Evolutionary conservation across 192 early-diverging fungal genomes (phyloP).

Genomic region (Physocladia obscura): DNA sequence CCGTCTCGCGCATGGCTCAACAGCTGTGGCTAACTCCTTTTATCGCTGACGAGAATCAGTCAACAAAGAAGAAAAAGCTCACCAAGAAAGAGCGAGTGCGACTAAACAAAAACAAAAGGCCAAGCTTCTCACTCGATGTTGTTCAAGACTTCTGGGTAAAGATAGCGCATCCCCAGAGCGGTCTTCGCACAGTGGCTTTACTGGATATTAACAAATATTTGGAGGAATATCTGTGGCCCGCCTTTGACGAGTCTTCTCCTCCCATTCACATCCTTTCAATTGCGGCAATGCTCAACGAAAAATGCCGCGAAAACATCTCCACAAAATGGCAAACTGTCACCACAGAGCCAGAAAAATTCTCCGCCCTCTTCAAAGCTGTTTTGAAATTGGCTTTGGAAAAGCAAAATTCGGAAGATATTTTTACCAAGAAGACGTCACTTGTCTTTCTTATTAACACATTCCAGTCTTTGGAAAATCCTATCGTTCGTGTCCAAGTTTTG

Average conservation of each 20-base stretch:
- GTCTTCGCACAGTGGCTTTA: slow-evolving; percentile 37
- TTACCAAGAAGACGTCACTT: slow-evolving; percentile 53
- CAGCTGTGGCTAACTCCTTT: not conserved
- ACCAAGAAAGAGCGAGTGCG: not conserved
- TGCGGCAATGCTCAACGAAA: slow-evolving; percentile 86
- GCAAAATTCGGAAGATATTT: slow-evolving; percentile 31
- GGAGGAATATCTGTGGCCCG: slow-evolving; percentile 81
- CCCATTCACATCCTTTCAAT: slow-evolving; percentile 69
- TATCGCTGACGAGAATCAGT: too few relatives aligned
- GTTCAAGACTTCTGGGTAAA: not conserved
- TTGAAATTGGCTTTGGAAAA: slow-evolving; percentile 45
- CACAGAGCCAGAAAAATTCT: slow-evolving; percentile 44
- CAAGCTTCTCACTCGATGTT: not conserved
- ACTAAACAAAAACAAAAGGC: not conserved
- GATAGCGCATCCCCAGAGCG: not conserved
- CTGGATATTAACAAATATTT: slow-evolving; percentile 78
- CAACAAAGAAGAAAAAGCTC: not conserved
- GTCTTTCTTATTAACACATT: slow-evolving; percentile 84
- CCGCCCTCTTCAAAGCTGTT: slow-evolving; percentile 58
- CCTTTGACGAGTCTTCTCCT: slow-evolving; percentile 37
- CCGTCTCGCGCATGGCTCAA: not conserved
- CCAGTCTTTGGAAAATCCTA: slow-evolving; percentile 74
- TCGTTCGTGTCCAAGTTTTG: slow-evolving; percentile 78
- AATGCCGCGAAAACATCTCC: slow-evolving; percentile 70
- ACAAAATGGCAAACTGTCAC: slow-evolving; percentile 27